Conservation (phyloP, 2,329 filamentous ascomycete genomes). For the Alternaria longipes region DNA sequence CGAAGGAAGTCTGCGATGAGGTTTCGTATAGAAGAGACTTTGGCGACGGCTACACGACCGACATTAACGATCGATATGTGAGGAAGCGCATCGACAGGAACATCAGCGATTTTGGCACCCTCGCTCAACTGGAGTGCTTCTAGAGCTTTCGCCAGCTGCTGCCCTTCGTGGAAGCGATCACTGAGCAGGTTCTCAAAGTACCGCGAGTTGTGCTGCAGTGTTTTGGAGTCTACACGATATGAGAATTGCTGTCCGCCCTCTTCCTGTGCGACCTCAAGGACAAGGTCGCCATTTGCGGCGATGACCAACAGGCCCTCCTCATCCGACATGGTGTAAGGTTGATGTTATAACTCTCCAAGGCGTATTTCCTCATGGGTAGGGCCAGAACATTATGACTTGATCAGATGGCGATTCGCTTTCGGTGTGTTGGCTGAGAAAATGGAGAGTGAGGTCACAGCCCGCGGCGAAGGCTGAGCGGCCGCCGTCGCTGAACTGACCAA, state of each 20-base stretch:
- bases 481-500: constrained; percentile 10
- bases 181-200: constrained; percentile 76
- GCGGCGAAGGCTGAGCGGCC: constrained; percentile 9
- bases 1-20: constrained; percentile 74
- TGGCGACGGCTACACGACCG: constrained; percentile 74
- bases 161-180: constrained; percentile 71
- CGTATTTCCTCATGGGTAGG: constrained; percentile 56
- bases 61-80: constrained; percentile 71
- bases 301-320: constrained; percentile 59
- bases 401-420: constrained; percentile 22
- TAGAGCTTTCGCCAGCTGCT: constrained; percentile 63
- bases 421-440: constrained; percentile 12
- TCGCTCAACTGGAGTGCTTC: constrained; percentile 57
- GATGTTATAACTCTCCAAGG: constrained; percentile 16
- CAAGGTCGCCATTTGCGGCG: constrained; percentile 67
- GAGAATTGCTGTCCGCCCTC: constrained; percentile 64
- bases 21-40: constrained; percentile 66
- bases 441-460: constrained; percentile 21
- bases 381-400: constrained; percentile 58
- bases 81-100: constrained; percentile 65
- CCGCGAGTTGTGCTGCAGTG: constrained; percentile 68
- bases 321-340: constrained; percentile 33
- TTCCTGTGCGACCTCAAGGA: constrained; percentile 73
- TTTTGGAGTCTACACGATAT: constrained; percentile 69
- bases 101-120: constrained; percentile 60